Percentiles rank a stretch among this genome's conserved stretches.
Conservation (phyloP, 352 stramenopile genomes). For the Phytophthora sp. region DNA sequence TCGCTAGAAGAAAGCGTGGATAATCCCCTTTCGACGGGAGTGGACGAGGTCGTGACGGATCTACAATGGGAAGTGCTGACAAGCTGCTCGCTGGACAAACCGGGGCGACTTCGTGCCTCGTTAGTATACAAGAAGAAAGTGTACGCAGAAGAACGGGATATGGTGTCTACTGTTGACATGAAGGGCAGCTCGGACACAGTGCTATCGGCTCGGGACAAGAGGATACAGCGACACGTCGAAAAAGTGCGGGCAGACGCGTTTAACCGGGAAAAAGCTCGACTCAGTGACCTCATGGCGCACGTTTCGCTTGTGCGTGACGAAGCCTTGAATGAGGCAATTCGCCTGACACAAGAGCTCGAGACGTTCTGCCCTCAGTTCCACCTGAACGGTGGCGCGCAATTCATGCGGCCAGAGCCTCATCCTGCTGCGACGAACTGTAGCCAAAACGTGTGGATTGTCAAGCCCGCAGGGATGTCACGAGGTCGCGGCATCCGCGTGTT, state of each 20-base stretch:
- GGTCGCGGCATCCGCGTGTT: constrained; percentile 91
- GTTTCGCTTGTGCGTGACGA: constrained; percentile 41
- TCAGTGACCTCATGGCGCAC: constrained; percentile 51
- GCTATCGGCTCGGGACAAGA: constrained; percentile 60
- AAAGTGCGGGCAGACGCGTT: constrained; percentile 53
- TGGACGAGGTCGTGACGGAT: constrained; percentile 70
- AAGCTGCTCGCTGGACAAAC: constrained; percentile 52
- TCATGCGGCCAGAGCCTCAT: constrained; percentile 19
- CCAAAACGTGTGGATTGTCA: constrained; percentile 94
- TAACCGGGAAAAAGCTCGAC: constrained; percentile 57
- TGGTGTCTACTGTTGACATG: constrained; percentile 12
- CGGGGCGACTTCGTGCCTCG: constrained; percentile 54
- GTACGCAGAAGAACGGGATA: constrained; percentile 52
- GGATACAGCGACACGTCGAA: constrained; percentile 46
- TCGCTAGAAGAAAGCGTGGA: constrained; percentile 70
- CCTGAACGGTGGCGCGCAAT: constrained; percentile 66
- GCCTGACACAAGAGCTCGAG: constrained; percentile 40
- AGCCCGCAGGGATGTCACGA: constrained; percentile 88
- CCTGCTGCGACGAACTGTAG: constrained; percentile 30
- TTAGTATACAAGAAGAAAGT: constrained; percentile 61
- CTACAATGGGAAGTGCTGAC: constrained; percentile 79
- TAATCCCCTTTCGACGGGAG: constrained; percentile 28
- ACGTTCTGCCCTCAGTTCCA: constrained; percentile 72
- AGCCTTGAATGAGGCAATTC: constrained; percentile 38
- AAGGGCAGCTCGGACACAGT: constrained; percentile 46